Evolutionary conservation across 2,329 filamentous ascomycete genomes (phyloP).

Genomic region (Ceratocystis diversiconidia): DNA sequence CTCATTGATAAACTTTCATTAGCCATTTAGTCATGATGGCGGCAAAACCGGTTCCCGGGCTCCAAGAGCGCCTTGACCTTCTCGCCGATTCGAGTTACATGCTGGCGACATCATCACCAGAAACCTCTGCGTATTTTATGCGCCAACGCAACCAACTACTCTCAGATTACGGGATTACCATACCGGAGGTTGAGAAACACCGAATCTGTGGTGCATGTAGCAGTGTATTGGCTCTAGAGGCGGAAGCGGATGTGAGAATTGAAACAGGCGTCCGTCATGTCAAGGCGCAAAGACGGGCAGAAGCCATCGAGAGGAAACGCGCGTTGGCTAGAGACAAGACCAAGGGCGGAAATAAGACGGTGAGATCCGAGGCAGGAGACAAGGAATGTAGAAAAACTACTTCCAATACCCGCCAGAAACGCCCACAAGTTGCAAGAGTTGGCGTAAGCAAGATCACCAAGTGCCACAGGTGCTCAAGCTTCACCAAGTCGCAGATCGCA

Average conservation of each 20-base stretch:
- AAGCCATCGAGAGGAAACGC: neutral
- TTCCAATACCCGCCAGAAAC: neutral
- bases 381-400: neutral
- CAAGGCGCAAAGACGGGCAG: neutral
- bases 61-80: slow-evolving; percentile 14
- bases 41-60: slow-evolving; percentile 3
- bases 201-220: slow-evolving; percentile 47
- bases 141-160: slow-evolving; percentile 36
- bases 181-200: slow-evolving; percentile 37
- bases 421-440: neutral
- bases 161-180: slow-evolving; percentile 31
- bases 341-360: neutral
- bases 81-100: slow-evolving; percentile 47
- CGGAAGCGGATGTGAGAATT: slow-evolving; percentile 24
- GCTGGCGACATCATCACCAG: slow-evolving; percentile 37
- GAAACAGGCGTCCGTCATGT: slow-evolving; percentile 9
- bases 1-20: neutral
- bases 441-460: slow-evolving; percentile 8
- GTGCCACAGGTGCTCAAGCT: slow-evolving; percentile 6
- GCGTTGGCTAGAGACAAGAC: neutral
- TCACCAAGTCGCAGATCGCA: slow-evolving; percentile 9
- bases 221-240: slow-evolving; percentile 42
- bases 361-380: neutral
- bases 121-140: slow-evolving; percentile 47
- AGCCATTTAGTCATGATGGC: neutral